Conservation (phyloP, 106 monocot species). For the Vanilla planifolia region DNA sequence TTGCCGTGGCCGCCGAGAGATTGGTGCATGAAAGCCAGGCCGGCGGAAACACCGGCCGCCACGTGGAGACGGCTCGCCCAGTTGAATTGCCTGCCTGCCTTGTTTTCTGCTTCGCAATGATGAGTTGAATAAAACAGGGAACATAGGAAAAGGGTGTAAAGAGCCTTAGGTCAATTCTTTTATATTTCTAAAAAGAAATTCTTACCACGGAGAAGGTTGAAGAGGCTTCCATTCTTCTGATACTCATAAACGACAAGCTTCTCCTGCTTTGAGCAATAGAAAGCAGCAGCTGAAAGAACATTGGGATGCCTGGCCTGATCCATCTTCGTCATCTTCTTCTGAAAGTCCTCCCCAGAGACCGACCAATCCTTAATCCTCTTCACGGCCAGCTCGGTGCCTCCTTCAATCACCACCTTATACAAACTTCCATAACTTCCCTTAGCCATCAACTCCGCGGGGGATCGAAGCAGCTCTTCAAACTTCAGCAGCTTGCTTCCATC, state of each 20-base stretch:
- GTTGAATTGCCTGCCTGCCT: constrained; percentile 3
- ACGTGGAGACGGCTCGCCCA: constrained; percentile 28
- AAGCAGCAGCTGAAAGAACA: constrained; percentile 31
- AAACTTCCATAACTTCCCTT: constrained; percentile 35
- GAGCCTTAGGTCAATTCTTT: too few species aligned
- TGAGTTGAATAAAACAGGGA: neutral
- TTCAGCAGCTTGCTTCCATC: constrained; percentile 10
- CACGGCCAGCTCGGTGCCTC: constrained; percentile 24
- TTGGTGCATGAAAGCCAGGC: constrained; percentile 38
- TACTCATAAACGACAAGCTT: constrained; percentile 55
- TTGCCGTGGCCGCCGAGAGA: constrained; percentile 37
- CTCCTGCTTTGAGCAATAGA: constrained; percentile 54
- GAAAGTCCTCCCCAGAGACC: constrained; percentile 21
- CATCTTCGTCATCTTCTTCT: constrained; percentile 31
- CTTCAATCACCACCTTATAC: constrained; percentile 36
- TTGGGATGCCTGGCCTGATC: constrained; percentile 19
- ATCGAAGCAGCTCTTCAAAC: constrained; percentile 42
- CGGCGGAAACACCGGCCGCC: constrained; percentile 24
- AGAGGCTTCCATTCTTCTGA: constrained; percentile 47
- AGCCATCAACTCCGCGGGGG: constrained; percentile 50
- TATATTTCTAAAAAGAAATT: neutral
- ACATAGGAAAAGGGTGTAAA: neutral
- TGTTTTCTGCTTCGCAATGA: constrained; percentile 6
- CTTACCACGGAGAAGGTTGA: constrained; percentile 39
- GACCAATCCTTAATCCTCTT: constrained; percentile 39